Percentiles rank a stretch among this genome's conserved stretches.
These are phyloP conservation scores for Sporobolomyces pararoseus DNA, from an alignment of 768 basidiomycete species.

Conservation along the genomic window DNA sequence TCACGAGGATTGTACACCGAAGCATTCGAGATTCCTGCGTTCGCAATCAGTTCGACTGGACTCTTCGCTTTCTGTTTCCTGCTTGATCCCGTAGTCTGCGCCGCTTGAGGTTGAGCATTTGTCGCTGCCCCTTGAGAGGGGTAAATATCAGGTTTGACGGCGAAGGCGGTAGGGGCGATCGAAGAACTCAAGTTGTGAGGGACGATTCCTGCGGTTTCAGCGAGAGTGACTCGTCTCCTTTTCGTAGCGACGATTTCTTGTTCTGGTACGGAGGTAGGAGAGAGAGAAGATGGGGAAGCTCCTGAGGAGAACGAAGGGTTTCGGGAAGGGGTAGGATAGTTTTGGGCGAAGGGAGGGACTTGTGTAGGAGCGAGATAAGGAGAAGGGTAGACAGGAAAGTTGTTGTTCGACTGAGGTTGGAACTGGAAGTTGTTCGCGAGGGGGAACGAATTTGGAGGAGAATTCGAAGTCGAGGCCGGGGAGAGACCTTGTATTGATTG, in stretches of 20 bases:
- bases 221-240: constrained; percentile 15
- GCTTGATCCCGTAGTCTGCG: not conserved
- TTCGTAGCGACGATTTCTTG: not conserved
- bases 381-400: not conserved
- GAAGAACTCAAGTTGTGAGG: not conserved
- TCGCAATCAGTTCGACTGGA: constrained; percentile 36
- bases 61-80: not conserved
- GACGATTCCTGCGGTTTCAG: constrained; percentile 22
- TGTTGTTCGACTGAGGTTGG: not conserved
- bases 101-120: not conserved
- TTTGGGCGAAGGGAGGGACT: not conserved
- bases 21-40: constrained; percentile 16
- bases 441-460: not conserved
- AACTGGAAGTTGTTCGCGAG: not conserved
- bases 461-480: constrained; percentile 3
- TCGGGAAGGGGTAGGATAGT: not conserved
- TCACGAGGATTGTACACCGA: constrained; percentile 20
- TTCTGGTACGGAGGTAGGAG: not conserved
- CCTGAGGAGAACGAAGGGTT: not conserved
- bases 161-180: not conserved
- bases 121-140: not conserved
- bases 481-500: constrained; percentile 11
- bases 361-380: not conserved
- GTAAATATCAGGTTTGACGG: constrained; percentile 11
- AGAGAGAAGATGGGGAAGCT: not conserved